These are phyloP conservation scores for Boletus calvinii DNA, from an alignment of 1,284 basidiomycete species.

Conservation along the genomic window DNA sequence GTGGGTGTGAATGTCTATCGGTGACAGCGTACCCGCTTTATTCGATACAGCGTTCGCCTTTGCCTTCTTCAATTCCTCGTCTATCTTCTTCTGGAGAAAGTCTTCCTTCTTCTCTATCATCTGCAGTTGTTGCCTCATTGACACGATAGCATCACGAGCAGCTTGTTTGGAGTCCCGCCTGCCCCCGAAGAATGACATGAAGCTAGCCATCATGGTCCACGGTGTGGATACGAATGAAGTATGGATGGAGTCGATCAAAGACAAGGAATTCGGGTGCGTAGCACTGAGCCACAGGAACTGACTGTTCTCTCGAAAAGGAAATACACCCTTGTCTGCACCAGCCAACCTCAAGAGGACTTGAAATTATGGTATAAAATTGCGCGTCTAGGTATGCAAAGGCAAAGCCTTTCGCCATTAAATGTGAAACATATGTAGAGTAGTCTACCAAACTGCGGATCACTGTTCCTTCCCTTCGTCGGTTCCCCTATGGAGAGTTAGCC, in stretches of 20 bases:
- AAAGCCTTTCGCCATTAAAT: conserved; percentile 25
- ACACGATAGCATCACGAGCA: conserved; percentile 85
- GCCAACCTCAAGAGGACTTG: not conserved
- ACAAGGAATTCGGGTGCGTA: conserved; percentile 10
- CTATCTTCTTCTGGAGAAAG: conserved; percentile 94
- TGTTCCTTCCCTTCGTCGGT: conserved; percentile 24
- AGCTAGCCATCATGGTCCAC: conserved; percentile 71
- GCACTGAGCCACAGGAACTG: conserved; percentile 9
- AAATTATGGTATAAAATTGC: conserved; percentile 29
- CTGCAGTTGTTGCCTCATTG: conserved; percentile 83
- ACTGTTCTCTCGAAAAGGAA: conserved; percentile 26
- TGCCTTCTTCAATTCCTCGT: conserved; percentile 92
- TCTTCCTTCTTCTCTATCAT: conserved; percentile 99
- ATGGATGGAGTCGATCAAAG: conserved; percentile 1
- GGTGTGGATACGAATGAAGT: conserved; percentile 7
- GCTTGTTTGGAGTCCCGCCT: conserved; percentile 77
- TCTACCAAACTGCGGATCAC: conserved; percentile 29
- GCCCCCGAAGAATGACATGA: conserved; percentile 84
- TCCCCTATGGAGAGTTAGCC: conserved; percentile 16
- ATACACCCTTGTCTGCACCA: conserved; percentile 8
- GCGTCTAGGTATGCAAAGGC: conserved; percentile 30
- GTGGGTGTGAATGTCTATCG: conserved; percentile 7
- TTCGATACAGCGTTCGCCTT: conserved; percentile 92
- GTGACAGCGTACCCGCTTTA: conserved; percentile 74
- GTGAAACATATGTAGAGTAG: conserved; percentile 20